Base-by-base conservation (phyloP, 768 basidiomycete species). In the Calocera cornea region DNA sequence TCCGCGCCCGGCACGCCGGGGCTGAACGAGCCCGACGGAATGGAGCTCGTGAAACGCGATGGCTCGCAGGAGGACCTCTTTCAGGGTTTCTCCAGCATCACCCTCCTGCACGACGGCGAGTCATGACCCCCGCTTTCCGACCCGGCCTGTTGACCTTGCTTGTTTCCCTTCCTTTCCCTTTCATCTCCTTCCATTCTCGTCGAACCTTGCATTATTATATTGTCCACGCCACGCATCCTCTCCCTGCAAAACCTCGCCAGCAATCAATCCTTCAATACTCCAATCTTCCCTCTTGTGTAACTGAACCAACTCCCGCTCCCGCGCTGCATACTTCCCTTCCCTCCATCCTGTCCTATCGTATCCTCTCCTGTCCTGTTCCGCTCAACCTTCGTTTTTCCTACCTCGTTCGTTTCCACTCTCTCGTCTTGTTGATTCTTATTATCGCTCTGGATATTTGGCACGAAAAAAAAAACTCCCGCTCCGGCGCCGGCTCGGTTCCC, bases 21-120 rank as follows among this genome's bases (percentile, higher is more conserved):
- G 0, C 74, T 75, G 67, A 72, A 71, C 66, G 75, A 74, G 40
- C 79, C 81, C 63, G 81, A 80, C 66, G 80, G 82, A 65, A 73
- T 80, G 74, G 81, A 81, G 70, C 77, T 68, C 69, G 67, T 41
- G 49, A 69, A 63, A 38, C 40, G 38, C 29, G n/a, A n/a, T n/a
- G 75, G 76, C 67, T 76, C 78, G 49, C 82, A 82, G 67, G 79
- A 78, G 69, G 92, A 94, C 77, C 77, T 91, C 72, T 95, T 95
- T 78, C 87, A 85, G 65, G 88, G 84, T 54, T 97, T 97, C 78
- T 89, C 87, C 73, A 92, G 90, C 76, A 90, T 97, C 74, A 97
- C 94, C 36, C 69, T 73, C 38, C 66, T 89, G 72, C 86, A 92
- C 78, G 90, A 92, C 72, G 90, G 88, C 68, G 89, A 90, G 74